Base-by-base conservation (phyloP, 208 protist genomes). In the Acanthamoeba divionensis region DNA sequence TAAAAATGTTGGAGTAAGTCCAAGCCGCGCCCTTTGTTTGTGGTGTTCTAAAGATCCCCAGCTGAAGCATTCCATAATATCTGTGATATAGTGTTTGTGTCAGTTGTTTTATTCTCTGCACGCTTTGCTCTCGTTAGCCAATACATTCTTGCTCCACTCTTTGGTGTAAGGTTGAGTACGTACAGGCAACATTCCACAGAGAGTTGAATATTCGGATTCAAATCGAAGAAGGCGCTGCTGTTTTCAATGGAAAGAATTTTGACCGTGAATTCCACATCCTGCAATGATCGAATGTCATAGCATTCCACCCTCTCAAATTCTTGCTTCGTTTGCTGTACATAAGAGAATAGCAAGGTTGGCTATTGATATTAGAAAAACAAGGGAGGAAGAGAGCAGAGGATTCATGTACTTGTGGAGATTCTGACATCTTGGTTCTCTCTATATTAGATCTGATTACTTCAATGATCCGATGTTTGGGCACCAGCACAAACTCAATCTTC, bases 401-500 rank as follows among this genome's bases (percentile, higher is more conserved):
- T 57, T 57, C 15, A 57, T 57, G 52, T n/a, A n/a, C 52, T 13
- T 57, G 52, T 57, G 57, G 13, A 7, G 26, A 65, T 31, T 31
- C 44, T 45, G 62, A 26, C 36, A 21, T 69, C n/a, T 69, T 69
- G 62, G 44, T 7, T 18, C 21, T n/a, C 10, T 33, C 62, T 5
- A 45, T 36, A 36, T 45, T 69, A 36, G 36, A 36, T 29, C n/a
- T 21, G 62, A 13, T 69, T 29, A 69, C 33, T 10, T 29, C 62
- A 15, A 36, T 45, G 33, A 29, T n/a, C n/a, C 24, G 18, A 13
- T 36, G 62, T n/a, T 45, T 69, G 24, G n/a, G n/a, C n/a, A n/a
- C n/a, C n/a, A n/a, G n/a, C n/a, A 69, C 62, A 36, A 69, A 69
- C 62, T 69, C 62, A 36, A 69, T 69, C 62, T 69, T 69, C 33